These are phyloP conservation scores for Elsinoe arachidis DNA, from an alignment of 2,329 filamentous ascomycete genomes.

Conservation along the genomic window DNA sequence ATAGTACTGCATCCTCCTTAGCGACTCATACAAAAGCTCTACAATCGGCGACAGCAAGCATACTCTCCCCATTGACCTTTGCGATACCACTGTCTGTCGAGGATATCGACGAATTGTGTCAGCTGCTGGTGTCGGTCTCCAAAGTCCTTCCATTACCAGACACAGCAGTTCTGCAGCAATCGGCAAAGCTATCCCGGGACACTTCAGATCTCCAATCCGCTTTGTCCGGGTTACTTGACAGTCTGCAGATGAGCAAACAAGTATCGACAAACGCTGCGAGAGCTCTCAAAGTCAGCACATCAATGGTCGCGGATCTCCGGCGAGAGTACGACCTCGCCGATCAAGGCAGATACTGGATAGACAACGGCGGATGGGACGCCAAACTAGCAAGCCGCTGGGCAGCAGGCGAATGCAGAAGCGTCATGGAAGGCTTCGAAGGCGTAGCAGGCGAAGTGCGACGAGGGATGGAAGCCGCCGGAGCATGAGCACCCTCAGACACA, in stretches of 20 bases:
- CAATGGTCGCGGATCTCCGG: constrained; percentile 76
- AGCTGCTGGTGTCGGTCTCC: constrained; percentile 56
- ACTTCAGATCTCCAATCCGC: constrained; percentile 66
- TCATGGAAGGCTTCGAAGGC: constrained; percentile 86
- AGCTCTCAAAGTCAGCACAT: constrained; percentile 69
- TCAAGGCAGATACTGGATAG: constrained; percentile 73
- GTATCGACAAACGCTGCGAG: constrained; percentile 73
- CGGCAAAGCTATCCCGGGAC: constrained; percentile 58
- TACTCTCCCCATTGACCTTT: constrained; percentile 60
- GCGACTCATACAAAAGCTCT: constrained; percentile 66
- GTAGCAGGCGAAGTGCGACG: constrained; percentile 34
- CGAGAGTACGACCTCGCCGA: constrained; percentile 75
- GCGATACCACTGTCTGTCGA: constrained; percentile 56
- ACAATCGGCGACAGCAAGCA: constrained; percentile 60
- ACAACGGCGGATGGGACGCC: constrained; percentile 75
- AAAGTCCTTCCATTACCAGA: constrained; percentile 61
- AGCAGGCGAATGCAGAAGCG: constrained; percentile 72
- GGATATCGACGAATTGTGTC: constrained; percentile 59
- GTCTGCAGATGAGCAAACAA: constrained; percentile 87
- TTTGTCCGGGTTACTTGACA: constrained; percentile 79
- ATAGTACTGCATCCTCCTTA: constrained; percentile 58
- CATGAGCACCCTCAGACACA: background rate
- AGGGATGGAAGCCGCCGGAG: constrained; percentile 1
- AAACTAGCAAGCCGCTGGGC: constrained; percentile 70
- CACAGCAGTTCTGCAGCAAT: constrained; percentile 54